Evolutionary conservation across 1,284 basidiomycete genomes (phyloP).

Genomic region (Laetiporus sulphureus): DNA sequence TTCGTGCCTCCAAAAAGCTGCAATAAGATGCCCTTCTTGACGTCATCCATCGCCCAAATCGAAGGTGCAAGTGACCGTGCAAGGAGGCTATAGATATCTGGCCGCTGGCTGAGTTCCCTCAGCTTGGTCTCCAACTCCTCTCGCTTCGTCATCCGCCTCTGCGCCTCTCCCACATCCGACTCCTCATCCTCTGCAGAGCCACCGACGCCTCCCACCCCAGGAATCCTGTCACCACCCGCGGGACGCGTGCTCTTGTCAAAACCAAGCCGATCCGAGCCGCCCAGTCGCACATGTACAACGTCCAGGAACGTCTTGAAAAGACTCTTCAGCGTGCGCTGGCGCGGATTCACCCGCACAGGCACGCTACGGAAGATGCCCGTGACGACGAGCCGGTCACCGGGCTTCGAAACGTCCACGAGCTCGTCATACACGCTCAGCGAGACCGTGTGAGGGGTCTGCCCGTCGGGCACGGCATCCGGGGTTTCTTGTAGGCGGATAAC

Average conservation of each 20-base stretch:
- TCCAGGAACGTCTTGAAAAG: conserved; percentile 97
- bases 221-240: conserved; percentile 59
- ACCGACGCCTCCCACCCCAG: conserved; percentile 82
- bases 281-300: conserved; percentile 87
- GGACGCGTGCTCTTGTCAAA: conserved; percentile 79
- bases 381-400: conserved; percentile 88
- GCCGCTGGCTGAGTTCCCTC: conserved; percentile 61
- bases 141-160: conserved; percentile 41
- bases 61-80: conserved; percentile 86
- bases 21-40: conserved; percentile 95
- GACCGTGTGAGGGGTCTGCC: conserved; percentile 97
- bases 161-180: conserved; percentile 32
- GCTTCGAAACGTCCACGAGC: conserved; percentile 91
- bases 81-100: conserved; percentile 86
- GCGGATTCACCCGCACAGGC: conserved; percentile 89
- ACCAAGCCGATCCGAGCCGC: conserved; percentile 64
- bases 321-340: conserved; percentile 88
- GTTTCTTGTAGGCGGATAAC: conserved; percentile 96
- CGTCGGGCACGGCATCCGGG: conserved; percentile 95
- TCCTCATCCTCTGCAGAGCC: conserved; percentile 53
- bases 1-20: conserved; percentile 98
- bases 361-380: conserved; percentile 95
- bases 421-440: conserved; percentile 96
- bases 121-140: conserved; percentile 59
- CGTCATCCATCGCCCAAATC: conserved; percentile 98